These are phyloP conservation scores for Hypoxylon sp. DNA, from an alignment of 2,329 filamentous ascomycete species.

Conservation along the genomic window DNA sequence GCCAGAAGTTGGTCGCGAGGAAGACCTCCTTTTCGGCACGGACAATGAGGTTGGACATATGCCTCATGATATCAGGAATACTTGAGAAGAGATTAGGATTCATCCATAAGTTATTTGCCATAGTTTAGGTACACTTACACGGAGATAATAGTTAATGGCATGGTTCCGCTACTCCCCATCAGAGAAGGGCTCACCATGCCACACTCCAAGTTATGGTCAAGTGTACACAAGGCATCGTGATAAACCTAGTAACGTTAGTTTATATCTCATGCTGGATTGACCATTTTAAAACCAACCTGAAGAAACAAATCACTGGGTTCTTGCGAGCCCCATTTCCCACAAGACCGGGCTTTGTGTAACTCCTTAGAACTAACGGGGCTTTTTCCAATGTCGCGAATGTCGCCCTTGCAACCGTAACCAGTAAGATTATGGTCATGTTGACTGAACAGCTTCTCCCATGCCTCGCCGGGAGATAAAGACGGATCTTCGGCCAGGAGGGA, in stretches of 20 bases:
- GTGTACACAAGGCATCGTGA: constrained; percentile 72
- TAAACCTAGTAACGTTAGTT: constrained; percentile 66
- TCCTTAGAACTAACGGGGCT: constrained; percentile 57
- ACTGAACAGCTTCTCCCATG: constrained; percentile 70
- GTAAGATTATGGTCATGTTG: constrained; percentile 20
- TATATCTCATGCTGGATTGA: not conserved
- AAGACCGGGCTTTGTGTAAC: constrained; percentile 69
- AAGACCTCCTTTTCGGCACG: constrained; percentile 80
- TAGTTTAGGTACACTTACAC: constrained; percentile 60
- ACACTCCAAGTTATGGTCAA: constrained; percentile 66
- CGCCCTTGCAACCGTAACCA: constrained; percentile 14
- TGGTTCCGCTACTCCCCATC: constrained; percentile 70
- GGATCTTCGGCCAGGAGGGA: constrained; percentile 70
- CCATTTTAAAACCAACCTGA: constrained; percentile 58
- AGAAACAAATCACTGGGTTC: constrained; percentile 78
- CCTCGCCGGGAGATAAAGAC: constrained; percentile 65
- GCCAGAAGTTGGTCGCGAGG: constrained; percentile 83
- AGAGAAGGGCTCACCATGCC: constrained; percentile 68
- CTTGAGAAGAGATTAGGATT: constrained; percentile 48
- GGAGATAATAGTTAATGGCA: constrained; percentile 79
- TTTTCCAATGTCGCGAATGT: constrained; percentile 45
- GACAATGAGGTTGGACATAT: constrained; percentile 83
- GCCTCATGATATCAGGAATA: constrained; percentile 78
- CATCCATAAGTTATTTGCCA: not conserved
- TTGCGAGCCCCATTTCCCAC: constrained; percentile 77